phyloP scores from a whole-genome alignment of 140 eudicot genomes.

The Senecio squalidus region DNA sequence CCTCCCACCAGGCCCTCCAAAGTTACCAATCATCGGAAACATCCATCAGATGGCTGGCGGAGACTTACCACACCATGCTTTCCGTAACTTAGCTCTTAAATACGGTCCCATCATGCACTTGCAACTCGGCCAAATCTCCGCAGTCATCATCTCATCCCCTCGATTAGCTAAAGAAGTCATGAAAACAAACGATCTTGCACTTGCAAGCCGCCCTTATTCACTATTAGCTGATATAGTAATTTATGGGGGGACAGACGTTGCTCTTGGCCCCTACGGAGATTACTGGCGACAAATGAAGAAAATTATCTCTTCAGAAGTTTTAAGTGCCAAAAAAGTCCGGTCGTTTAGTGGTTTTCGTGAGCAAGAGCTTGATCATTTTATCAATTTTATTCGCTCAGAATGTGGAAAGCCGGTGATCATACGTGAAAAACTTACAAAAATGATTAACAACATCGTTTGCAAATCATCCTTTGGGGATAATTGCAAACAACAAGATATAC shows the following conservation, averaged over 20 bases:
- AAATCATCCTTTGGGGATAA: not conserved
- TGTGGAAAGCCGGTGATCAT: not conserved
- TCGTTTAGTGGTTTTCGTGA: not conserved
- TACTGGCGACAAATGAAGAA: constrained; percentile 19
- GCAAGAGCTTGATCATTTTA: not conserved
- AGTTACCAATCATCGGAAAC: constrained; percentile 6
- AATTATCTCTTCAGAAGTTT: not conserved
- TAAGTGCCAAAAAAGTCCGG: constrained; percentile 1
- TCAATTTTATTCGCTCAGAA: not conserved
- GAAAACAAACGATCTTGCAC: not conserved
- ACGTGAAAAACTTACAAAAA: not conserved
- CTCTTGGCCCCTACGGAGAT: not conserved
- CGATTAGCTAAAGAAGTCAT: not conserved
- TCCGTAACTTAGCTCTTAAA: not conserved
- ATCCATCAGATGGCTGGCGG: not conserved
- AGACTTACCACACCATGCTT: not conserved
- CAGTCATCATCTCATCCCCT: constrained; percentile 1
- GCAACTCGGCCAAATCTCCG: constrained; percentile 4
- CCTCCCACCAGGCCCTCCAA: constrained; percentile 10
- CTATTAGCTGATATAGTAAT: not conserved
- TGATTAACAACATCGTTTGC: constrained; percentile 1
- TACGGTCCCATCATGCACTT: constrained; percentile 10
- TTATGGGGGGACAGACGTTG: not conserved
- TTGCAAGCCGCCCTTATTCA: constrained; percentile 4
- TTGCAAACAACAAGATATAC: constrained; percentile 5